Base-by-base conservation (phyloP, 2,329 filamentous ascomycete species). In the Acrocalymma vagum region DNA sequence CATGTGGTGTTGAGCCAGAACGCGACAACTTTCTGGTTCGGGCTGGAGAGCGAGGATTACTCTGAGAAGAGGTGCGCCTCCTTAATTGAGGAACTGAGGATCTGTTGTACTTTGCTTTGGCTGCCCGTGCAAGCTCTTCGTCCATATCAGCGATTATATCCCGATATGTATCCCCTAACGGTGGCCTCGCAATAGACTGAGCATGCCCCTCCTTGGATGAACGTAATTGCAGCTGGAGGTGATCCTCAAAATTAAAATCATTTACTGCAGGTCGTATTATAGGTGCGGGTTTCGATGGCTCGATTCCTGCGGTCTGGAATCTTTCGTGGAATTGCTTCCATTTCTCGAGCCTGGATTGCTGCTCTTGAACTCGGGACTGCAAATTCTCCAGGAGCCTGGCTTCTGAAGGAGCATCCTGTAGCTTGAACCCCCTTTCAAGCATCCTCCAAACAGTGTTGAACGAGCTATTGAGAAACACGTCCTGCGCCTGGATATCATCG, bases 361-460 rank as follows among this genome's bases (percentile, higher is more conserved):
- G 90, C 6, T 79, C 73, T 28, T 76, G 73, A 0, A 94, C 81
- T 10, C 89, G 80, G 14, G 71, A 69, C 38, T 93, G 86, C 5
- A 96, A 72, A 59, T 91, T 85, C 47, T 88, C 80, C 14, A 96
- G 60, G 1, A 91, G 69, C 0, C 84, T 82, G 6, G 63, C 59
- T 7, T 72, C 63, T 4, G 64, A 60, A 9, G 77, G 74, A 39
- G 85, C 80, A 7, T 87, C 66, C 53, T 87, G 78, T 11, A 75
- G 65, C 37, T 85, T 65, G 42, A 77, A 72, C 7, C 83, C 84
- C 17, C 80, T 71, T 35, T 86, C 81, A 3, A 90, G 81, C 29
- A 81, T 78, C 5, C 78, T 71, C 88, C 88, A 95, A 1, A 94
- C 81, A 7, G 82, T 76, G 20, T 88, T 81, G 49, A 92, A 94